Percentiles rank a stretch among this genome's conserved stretches.
Conservation (phyloP, 345 rosid genomes). For the Eucalyptus regnans region DNA sequence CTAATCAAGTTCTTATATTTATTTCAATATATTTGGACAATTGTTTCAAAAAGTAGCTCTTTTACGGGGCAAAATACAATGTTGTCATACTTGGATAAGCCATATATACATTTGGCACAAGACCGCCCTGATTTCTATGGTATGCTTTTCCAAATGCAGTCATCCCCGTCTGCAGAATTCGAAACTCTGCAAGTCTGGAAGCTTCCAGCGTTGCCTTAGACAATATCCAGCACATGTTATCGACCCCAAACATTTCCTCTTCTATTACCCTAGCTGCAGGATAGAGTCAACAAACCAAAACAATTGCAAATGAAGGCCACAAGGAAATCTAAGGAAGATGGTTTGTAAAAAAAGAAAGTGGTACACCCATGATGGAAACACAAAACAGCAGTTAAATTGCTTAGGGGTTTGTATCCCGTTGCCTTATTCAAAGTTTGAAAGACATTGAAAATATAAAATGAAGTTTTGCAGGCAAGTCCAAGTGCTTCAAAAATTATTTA, state of each 20-base stretch:
- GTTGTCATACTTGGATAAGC: background rate
- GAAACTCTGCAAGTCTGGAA: conserved; percentile 69
- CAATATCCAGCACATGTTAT: conserved; percentile 84
- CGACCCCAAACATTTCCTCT: conserved; percentile 87
- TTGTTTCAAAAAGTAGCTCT: background rate
- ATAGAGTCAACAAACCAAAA: background rate
- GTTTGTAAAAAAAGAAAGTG: background rate
- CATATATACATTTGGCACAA: conserved; percentile 62
- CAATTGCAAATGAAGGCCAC: background rate
- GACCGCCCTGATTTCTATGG: conserved; percentile 69
- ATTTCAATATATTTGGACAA: background rate
- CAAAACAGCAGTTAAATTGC: background rate
- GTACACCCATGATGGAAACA: background rate
- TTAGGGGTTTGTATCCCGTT: background rate
- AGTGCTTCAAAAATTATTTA: background rate
- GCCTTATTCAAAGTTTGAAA: background rate
- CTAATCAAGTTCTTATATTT: background rate
- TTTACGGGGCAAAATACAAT: background rate
- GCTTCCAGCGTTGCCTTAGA: conserved; percentile 86
- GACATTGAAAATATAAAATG: background rate
- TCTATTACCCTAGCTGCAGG: conserved; percentile 79
- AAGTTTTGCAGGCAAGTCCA: background rate
- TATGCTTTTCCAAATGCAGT: conserved; percentile 89
- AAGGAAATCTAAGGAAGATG: background rate
- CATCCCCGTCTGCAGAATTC: conserved; percentile 94